Conservation (phyloP, 805 yeast genomes). For the Barnettozyma vustinii region DNA sequence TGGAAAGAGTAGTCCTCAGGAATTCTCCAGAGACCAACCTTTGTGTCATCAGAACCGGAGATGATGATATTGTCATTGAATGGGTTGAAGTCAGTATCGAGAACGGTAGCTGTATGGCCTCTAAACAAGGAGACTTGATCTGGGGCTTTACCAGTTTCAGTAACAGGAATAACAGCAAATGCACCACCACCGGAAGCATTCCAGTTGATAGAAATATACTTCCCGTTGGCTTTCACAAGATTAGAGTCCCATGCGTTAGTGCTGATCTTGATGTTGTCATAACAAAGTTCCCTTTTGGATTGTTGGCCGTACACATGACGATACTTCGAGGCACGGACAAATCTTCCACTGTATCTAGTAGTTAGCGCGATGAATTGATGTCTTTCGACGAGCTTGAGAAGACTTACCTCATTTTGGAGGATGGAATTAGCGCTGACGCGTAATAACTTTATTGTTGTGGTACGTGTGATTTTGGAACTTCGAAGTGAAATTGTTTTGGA, state of each 20-base stretch:
- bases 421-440: background rate
- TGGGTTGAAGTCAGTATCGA: conserved; percentile 95
- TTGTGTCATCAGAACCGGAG: conserved; percentile 78
- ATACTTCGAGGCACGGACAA: conserved; percentile 94
- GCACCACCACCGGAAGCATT: conserved; percentile 97
- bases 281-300: conserved; percentile 43
- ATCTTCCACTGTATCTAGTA: conserved; percentile 52
- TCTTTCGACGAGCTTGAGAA: background rate
- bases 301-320: conserved; percentile 96
- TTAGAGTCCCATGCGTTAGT: conserved; percentile 97
- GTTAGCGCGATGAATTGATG: background rate
- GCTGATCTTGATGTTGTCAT: conserved; percentile 57
- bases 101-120: conserved; percentile 92
- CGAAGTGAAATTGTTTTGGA: background rate
- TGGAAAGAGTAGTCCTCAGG: conserved; percentile 78
- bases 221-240: conserved; percentile 80
- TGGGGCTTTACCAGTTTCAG: conserved; percentile 87
- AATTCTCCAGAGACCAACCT: conserved; percentile 79
- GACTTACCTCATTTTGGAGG: conserved; percentile 3
- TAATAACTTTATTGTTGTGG: background rate
- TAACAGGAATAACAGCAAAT: conserved; percentile 84
- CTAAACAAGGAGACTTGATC: conserved; percentile 90
- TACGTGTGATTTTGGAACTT: background rate
- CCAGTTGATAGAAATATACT: conserved; percentile 85
- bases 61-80: conserved; percentile 71